A percentile compares a stretch with the other conserved stretches of the same genome.
Conservation (phyloP, 257 asterid genomes). For the Rauvolfia tetraphylla region DNA sequence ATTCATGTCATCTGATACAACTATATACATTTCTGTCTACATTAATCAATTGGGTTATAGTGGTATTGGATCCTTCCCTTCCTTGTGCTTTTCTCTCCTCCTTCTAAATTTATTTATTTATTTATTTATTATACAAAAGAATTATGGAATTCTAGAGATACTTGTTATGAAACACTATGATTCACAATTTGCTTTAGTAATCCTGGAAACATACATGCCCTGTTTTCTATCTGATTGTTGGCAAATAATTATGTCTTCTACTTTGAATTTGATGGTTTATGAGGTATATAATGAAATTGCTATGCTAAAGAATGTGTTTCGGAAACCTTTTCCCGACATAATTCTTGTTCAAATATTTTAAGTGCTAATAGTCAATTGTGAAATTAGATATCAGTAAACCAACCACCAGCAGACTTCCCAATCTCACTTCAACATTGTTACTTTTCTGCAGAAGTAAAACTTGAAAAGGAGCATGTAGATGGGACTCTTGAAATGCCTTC, state of each 20-base stretch:
- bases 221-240: too few species aligned
- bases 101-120: too few species aligned
- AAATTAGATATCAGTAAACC: neutral
- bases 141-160: too few species aligned
- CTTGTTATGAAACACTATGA: neutral
- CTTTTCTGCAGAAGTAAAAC: constrained; percentile 65
- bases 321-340: neutral
- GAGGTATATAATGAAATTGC: neutral
- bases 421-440: neutral
- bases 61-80: neutral
- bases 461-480: constrained; percentile 68
- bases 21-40: neutral
- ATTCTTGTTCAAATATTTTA: too few species aligned
- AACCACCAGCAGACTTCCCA: neutral
- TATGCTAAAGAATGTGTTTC: neutral
- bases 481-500: constrained; percentile 85
- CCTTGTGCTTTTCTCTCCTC: neutral
- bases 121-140: neutral
- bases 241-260: neutral
- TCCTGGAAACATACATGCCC: too few species aligned
- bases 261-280: too few species aligned
- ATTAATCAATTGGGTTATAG: neutral
- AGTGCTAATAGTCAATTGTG: neutral
- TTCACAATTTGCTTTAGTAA: too few species aligned
- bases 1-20: neutral